Conservation (phyloP, 116 monocot species). For the Cymodocea nodosa region DNA sequence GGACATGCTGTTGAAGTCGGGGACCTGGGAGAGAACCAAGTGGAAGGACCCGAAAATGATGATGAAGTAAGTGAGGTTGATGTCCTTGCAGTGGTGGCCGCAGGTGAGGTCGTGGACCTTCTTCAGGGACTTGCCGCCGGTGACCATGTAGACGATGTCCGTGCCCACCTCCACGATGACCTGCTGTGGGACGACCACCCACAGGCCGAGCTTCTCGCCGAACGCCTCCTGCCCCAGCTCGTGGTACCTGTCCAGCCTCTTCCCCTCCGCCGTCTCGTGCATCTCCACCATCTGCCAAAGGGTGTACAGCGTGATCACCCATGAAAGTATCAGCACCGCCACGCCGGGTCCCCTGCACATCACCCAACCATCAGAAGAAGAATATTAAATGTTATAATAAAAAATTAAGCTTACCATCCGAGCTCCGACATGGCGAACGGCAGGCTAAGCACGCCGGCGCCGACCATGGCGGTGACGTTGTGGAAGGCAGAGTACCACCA, state of each 20-base stretch:
- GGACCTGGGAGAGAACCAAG: too few relatives aligned
- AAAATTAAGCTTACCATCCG: background rate
- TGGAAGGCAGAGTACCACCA: constrained; percentile 42
- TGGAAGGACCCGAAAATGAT: too few relatives aligned
- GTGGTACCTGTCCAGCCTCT: constrained; percentile 42
- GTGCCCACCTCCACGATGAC: constrained; percentile 36
- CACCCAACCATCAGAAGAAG: too few relatives aligned
- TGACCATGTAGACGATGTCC: constrained; percentile 51
- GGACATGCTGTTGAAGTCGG: too few relatives aligned
- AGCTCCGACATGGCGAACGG: constrained; percentile 17
- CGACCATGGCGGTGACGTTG: constrained; percentile 34
- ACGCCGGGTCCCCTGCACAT: constrained; percentile 35
- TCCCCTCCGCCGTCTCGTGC: constrained; percentile 46
- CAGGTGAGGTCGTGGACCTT: constrained; percentile 37
- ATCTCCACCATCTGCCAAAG: constrained; percentile 66
- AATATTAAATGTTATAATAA: too few relatives aligned
- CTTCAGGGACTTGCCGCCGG: constrained; percentile 46
- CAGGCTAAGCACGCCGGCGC: constrained; percentile 23
- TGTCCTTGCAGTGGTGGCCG: background rate
- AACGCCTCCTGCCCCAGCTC: constrained; percentile 59
- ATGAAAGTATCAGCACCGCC: constrained; percentile 27
- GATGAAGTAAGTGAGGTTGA: too few relatives aligned
- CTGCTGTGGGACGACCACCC: constrained; percentile 53
- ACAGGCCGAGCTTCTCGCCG: constrained; percentile 52
- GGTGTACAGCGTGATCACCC: constrained; percentile 49